Evolutionary conservation across 1,284 basidiomycete genomes (phyloP).

Genomic region (Pyrrhoderma lamaoense): DNA sequence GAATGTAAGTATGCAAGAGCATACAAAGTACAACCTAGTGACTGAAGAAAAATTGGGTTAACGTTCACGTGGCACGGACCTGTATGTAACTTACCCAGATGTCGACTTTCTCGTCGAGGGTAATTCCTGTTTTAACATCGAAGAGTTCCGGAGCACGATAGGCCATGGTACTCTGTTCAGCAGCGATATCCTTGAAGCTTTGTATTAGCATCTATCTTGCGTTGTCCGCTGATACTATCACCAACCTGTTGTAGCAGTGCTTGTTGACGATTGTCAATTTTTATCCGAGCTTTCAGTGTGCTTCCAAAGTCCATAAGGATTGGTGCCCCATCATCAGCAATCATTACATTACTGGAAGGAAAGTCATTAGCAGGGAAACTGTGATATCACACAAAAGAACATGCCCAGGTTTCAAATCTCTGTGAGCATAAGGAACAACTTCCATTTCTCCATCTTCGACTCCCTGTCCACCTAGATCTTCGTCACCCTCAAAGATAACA

Average conservation of each 20-base stretch:
- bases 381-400: conserved; percentile 24
- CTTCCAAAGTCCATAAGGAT: conserved; percentile 99
- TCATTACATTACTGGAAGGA: conserved; percentile 81
- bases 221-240: background rate
- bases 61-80: background rate
- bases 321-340: conserved; percentile 83
- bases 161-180: conserved; percentile 94
- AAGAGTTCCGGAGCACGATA: conserved; percentile 94
- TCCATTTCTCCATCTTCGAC: conserved; percentile 39
- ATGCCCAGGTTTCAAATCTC: conserved; percentile 95
- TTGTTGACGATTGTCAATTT: conserved; percentile 74
- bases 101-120: conserved; percentile 90
- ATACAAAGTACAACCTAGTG: conserved; percentile 86
- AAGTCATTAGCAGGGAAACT: background rate
- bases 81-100: conserved; percentile 68
- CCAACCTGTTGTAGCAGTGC: conserved; percentile 78
- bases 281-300: conserved; percentile 71
- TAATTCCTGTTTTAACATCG: conserved; percentile 86
- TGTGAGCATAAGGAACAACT: conserved; percentile 87
- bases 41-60: conserved; percentile 39
- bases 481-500: conserved; percentile 71
- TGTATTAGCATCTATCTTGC: background rate
- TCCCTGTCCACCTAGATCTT: conserved; percentile 40
- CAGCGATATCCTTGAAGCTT: conserved; percentile 73
- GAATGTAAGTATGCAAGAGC: conserved; percentile 90